Evolutionary conservation across 2,329 filamentous ascomycete species (phyloP), one percentile per base, ranked within the genome.

Genomic region (Ilyonectria robusta): DNA sequence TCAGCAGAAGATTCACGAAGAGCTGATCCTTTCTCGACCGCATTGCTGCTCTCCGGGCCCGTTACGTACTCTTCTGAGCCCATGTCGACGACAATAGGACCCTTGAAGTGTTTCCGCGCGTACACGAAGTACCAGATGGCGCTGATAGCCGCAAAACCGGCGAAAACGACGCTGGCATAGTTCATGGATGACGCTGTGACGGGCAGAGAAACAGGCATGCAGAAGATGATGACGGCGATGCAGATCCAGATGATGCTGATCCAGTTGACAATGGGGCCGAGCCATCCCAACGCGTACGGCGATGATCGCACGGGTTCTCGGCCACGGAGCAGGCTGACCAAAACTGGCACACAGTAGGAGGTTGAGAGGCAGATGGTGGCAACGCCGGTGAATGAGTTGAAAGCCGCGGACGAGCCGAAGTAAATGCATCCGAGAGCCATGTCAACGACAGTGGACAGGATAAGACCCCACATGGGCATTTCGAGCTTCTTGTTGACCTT

Each of bases 351-450:
- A 15, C 91, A 92, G 78, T 94, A 95, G 0, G 91, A 93, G 8
- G 90, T 90, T 1, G 89, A 92, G 0, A 94, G 86, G 70, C 92
- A 94, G 77, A 94, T 94, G 4, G 92, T 94, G 1, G 92, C 93
- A 1, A 94, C 92, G 29, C 92, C 92, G 0, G 92, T 94, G 80
- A 94, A 94, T 11, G 89, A 91, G 82, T 91, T 92, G 83, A 94
- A 95, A 0, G 93, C 93, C 0, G 92, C 91, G 0, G 88, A 87
- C 1, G 90, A 92, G 23, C 93, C 93, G 68, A 94, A 93, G 82
- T 93, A 94, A 78, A 94, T 94, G 70, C 93, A 85, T 1, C 92
- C 92, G 1, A 94, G 85, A 10, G 94, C 81, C 70, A 88, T 92
- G 78, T 93, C 90, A 31, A 94, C 88, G 0, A 84, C 76, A 0